phyloP scores from a whole-genome alignment of 257 asterid genomes.

The Ocimum tenuiflorum region DNA sequence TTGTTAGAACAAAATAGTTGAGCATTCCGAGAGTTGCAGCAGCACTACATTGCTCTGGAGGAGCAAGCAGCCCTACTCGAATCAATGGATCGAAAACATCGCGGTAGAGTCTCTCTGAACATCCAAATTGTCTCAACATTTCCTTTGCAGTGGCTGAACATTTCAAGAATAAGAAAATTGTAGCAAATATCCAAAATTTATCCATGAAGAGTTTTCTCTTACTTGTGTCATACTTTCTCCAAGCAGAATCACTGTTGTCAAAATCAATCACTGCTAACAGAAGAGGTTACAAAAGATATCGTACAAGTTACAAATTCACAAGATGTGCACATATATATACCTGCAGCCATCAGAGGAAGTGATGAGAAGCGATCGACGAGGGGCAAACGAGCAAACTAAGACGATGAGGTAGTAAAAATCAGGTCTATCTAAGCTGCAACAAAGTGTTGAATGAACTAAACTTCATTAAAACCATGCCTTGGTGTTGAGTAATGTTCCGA shows the following conservation, averaged over 20 bases:
- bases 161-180: conserved; percentile 16
- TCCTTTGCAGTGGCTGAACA: conserved; percentile 62
- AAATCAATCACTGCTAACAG: conserved; percentile 53
- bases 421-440: neutral
- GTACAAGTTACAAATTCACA: neutral
- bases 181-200: conserved; percentile 7
- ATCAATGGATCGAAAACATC: conserved; percentile 44
- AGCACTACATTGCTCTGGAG: conserved; percentile 58
- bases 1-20: conserved; percentile 40
- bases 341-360: conserved; percentile 58
- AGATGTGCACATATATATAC: conserved; percentile 21
- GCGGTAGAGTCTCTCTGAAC: conserved; percentile 47
- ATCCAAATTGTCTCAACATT: conserved; percentile 48
- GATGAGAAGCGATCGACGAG: conserved; percentile 43
- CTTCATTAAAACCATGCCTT: conserved; percentile 29
- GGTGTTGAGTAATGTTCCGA: conserved; percentile 45
- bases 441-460: neutral
- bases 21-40: conserved; percentile 56
- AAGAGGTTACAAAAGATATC: too few relatives aligned
- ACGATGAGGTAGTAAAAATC: neutral
- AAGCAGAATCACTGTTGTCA: conserved; percentile 51
- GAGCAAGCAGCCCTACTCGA: conserved; percentile 58
- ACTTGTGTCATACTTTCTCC: conserved; percentile 58
- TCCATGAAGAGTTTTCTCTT: conserved; percentile 17
- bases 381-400: conserved; percentile 43